A percentile compares a stretch with the other conserved stretches of the same genome.
These are phyloP conservation scores for Erigeron canadensis DNA, from an alignment of 129 eudicot genomes.

Conservation along the genomic window DNA sequence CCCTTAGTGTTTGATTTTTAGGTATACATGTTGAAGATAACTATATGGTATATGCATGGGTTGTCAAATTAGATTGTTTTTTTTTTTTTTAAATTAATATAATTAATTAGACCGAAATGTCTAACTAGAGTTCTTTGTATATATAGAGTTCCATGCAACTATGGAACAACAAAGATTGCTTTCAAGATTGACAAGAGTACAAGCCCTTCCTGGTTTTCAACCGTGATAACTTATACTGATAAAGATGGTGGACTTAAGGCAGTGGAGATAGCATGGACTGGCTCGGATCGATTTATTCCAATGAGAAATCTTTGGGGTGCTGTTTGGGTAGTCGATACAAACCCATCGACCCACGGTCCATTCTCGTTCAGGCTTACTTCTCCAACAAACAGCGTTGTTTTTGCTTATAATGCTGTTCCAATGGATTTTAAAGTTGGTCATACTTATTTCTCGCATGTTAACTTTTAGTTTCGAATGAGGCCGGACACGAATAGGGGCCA, in stretches of 20 bases:
- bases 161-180: constrained; percentile 30
- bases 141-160: constrained; percentile 39
- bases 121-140: neutral
- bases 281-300: constrained; percentile 11
- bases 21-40: no score
- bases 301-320: constrained; percentile 55
- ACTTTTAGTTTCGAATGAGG: constrained; percentile 30
- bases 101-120: neutral
- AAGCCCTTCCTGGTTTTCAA: constrained; percentile 47
- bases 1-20: no score
- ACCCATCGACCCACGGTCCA: constrained; percentile 23
- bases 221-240: constrained; percentile 28
- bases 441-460: constrained; percentile 36
- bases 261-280: constrained; percentile 37
- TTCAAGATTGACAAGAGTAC: constrained; percentile 36
- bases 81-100: no score
- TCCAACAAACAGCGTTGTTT: neutral
- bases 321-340: constrained; percentile 39
- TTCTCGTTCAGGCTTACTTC: constrained; percentile 42
- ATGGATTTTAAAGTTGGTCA: constrained; percentile 29
- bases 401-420: constrained; percentile 45
- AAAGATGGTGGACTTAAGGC: constrained; percentile 40
- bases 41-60: no score
- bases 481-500: no score
- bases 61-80: no score